Percentiles rank a stretch among this genome's conserved stretches.
These are phyloP conservation scores for Ganoderma leucocontextum DNA, from an alignment of 1,284 basidiomycete species.

Conservation along the genomic window DNA sequence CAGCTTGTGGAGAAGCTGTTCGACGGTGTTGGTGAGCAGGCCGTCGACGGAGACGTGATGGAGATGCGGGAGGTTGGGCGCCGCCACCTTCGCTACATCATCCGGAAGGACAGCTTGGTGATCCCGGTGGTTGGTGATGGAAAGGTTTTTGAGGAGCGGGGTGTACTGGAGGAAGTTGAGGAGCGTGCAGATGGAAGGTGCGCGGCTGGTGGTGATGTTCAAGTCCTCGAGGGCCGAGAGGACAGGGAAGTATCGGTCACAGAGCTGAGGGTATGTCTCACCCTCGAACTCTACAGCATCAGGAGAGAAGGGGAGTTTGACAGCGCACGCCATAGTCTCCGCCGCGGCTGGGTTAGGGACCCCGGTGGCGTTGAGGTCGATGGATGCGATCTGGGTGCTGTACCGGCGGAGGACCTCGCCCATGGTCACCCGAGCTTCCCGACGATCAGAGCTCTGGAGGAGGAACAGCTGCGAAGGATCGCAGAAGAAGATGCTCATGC, in stretches of 20 bases:
- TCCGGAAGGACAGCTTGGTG: slow-evolving; percentile 12
- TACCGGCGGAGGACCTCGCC: slow-evolving; percentile 14
- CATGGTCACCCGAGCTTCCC: background rate
- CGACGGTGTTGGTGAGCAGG: slow-evolving; percentile 9
- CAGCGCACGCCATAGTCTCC: background rate
- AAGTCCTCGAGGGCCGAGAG: slow-evolving; percentile 13
- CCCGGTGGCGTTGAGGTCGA: slow-evolving; percentile 15
- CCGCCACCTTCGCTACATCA: background rate
- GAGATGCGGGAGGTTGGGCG: slow-evolving; percentile 18
- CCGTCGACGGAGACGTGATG: slow-evolving; percentile 17
- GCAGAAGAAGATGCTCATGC: slow-evolving; percentile 14
- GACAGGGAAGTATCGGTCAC: background rate
- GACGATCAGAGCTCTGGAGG: background rate
- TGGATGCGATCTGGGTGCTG: slow-evolving; percentile 12
- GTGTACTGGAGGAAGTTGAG: slow-evolving; percentile 19
- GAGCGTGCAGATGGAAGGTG: slow-evolving; percentile 15
- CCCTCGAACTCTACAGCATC: background rate
- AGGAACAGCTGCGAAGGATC: slow-evolving; percentile 6
- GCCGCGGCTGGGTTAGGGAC: slow-evolving; percentile 7
- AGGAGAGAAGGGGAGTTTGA: slow-evolving; percentile 15
- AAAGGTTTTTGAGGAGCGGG: slow-evolving; percentile 15
- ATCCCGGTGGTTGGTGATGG: slow-evolving; percentile 10
- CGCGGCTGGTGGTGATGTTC: slow-evolving; percentile 14
- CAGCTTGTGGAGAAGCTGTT: slow-evolving; percentile 16
- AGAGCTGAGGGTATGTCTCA: background rate